Percentiles rank a stretch among this genome's conserved stretches.
Conservation (phyloP, 2,329 filamentous ascomycete species). For the Epichloe bromicola region DNA sequence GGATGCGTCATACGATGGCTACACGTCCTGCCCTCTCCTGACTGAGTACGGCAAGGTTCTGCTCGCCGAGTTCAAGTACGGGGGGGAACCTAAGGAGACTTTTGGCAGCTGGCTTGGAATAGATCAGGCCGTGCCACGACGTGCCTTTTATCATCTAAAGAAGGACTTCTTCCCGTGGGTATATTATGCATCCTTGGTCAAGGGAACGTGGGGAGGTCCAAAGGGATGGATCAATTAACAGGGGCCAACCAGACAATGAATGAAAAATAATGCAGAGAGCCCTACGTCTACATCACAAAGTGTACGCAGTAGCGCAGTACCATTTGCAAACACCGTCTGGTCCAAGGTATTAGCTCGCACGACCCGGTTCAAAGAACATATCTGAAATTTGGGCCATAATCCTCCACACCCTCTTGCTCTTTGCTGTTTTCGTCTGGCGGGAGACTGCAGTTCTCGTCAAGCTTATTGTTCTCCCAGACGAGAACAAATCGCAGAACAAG, state of each 20-base stretch:
- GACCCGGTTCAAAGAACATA: conserved; percentile 2
- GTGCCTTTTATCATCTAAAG: conserved; percentile 48
- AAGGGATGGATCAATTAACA: conserved; percentile 32
- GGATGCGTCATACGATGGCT: conserved; percentile 36
- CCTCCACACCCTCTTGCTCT: conserved; percentile 1
- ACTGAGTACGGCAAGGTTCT: conserved; percentile 50
- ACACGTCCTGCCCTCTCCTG: conserved; percentile 40
- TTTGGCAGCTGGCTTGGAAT: conserved; percentile 41
- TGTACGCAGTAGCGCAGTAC: no score
- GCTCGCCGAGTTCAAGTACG: conserved; percentile 54
- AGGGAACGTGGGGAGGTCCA: conserved; percentile 48
- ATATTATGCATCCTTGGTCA: conserved; percentile 46
- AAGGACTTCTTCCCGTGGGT: conserved; percentile 59
- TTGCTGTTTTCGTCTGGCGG: background rate
- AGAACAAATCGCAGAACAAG: conserved; percentile 2
- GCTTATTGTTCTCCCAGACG: conserved; percentile 6
- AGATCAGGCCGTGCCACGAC: conserved; percentile 42
- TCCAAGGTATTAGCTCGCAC: background rate
- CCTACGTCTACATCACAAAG: background rate
- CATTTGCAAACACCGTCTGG: background rate
- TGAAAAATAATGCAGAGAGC: background rate
- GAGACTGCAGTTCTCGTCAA: background rate
- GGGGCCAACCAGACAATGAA: background rate
- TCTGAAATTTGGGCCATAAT: conserved; percentile 6
- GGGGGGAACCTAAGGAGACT: conserved; percentile 50